Base-by-base conservation (phyloP, 768 basidiomycete genomes). In the Auriculariales sp. region DNA sequence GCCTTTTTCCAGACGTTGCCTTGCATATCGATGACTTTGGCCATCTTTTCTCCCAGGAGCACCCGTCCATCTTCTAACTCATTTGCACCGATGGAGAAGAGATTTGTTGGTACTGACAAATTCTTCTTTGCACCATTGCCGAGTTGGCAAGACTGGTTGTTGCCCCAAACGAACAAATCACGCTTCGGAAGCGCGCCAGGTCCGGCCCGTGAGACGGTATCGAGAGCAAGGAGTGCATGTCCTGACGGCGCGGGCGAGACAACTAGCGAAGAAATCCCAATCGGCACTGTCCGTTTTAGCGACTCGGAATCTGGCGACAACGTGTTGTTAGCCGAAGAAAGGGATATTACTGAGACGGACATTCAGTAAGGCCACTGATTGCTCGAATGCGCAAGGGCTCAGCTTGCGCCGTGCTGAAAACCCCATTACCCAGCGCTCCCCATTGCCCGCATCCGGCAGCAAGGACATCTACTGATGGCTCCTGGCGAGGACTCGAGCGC, bases 341-440 rank as follows among this genome's bases (percentile, higher is more conserved):
- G 28, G 47, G 51, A 27, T 11, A 19, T 14, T 46, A 28, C 28
- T 2, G n/a, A 28, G 28, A 59, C 84, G 67, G 58, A 89, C 88
- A 94, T 72, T 93, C 89, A n/a, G 73, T 66, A 24, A 94, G 66
- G 10, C 88, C 87, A 58, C 87, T 90, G 51, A 94, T 71, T 36
- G 77, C 78, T 64, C 80, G 90, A 2, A 83, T 82, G 50, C 79
- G 78, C 1, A 77, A 68, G 2, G 88, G 91, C 30, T 68, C 68
- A 36, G 78, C 73, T 57, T 85, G 84, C 0, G 79, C 78, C 50
- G 74, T 87, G 57, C 75, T 84, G 66, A 74, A 89, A 15, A 67
- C 56, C 0, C 68, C 73, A 53, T 73, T 83, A 3, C 84, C 86
- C 10, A 89, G 69, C 14, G 82, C 83, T 14, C 91, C 88, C 63